Evolutionary conservation across 345 rosid species (phyloP), one percentile per base, ranked within the genome.

Genomic region (Bretschneidera sinensis): DNA sequence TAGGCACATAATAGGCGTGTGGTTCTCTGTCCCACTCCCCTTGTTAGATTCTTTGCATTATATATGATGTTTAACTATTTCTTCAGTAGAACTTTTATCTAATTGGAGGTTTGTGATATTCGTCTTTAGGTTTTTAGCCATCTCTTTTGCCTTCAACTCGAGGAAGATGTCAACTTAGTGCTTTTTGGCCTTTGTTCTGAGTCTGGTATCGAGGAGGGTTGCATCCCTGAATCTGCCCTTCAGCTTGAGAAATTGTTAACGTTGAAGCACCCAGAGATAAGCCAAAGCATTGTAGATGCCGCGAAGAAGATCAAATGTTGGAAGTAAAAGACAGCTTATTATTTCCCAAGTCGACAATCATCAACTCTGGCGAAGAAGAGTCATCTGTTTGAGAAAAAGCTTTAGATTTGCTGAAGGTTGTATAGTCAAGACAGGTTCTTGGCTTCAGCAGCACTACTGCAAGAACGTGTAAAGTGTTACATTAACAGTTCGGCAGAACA

Each of bases 161-260:
- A 92, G 72, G 89, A 80, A 76, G 96, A 92, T 43, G 79, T 92
- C 57, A 92, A 92, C 64, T 57, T 83, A 55, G 83, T 89, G 51
- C 76, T 87, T 23, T 92, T 92, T 53, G 95, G 82, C 16, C 77
- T 92, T 50, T 64, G 83, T 65, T 84, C 84, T 8, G 86, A 79
- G 23, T 57, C 63, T 55, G 68, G 51, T 49, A 58, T 75, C n/a
- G 19, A 51, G 18, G 84, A 87, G 47, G 77, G 71, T 35, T 61
- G 69, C 64, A 75, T 83, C 61, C 72, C 81, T 5, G 74, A 65
- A 56, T 84, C 89, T 9, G 67, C 86, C 25, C 15, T 20, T 50
- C 62, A 63, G 57, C 76, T 89, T 4, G 83, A 73, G 59, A 83
- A 80, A 57, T 68, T 92, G 54, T 67, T 92, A 64, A 72, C 69